phyloP scores from a whole-genome alignment of 148 eudicot species.

The Diospyros kaki region DNA sequence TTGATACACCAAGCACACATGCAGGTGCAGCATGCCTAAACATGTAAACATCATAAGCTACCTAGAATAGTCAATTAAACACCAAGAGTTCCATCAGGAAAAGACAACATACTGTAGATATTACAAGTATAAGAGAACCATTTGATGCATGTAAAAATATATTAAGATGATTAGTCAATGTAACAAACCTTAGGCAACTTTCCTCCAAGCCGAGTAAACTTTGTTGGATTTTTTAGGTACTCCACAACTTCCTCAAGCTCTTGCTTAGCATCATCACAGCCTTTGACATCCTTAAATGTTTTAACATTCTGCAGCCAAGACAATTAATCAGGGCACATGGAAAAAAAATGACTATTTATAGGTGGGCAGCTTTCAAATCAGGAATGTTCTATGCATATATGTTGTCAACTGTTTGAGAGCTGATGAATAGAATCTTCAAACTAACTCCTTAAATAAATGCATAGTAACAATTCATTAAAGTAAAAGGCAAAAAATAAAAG shows the following conservation, averaged over 20 bases:
- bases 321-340: constrained; percentile 12
- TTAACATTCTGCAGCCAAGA: constrained; percentile 68
- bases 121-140: not conserved
- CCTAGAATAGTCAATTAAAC: not conserved
- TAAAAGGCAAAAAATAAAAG: not conserved
- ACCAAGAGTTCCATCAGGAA: not conserved
- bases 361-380: constrained; percentile 5
- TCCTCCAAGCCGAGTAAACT: constrained; percentile 94
- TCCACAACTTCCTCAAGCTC: constrained; percentile 99
- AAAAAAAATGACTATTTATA: not conserved
- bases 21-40: not conserved
- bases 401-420: not conserved
- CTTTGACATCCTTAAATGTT: constrained; percentile 97
- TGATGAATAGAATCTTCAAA: not conserved
- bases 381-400: not conserved
- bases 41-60: not conserved
- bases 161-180: constrained; percentile 2
- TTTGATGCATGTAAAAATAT: not conserved
- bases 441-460: not conserved
- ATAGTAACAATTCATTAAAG: not conserved
- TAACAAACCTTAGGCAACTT: constrained; percentile 91
- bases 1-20: not conserved
- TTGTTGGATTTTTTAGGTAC: constrained; percentile 84
- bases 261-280: constrained; percentile 99
- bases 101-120: not conserved